Evolutionary conservation across 192 early-diverging fungal genomes (phyloP).

Genomic region (Coemansia sp.): DNA sequence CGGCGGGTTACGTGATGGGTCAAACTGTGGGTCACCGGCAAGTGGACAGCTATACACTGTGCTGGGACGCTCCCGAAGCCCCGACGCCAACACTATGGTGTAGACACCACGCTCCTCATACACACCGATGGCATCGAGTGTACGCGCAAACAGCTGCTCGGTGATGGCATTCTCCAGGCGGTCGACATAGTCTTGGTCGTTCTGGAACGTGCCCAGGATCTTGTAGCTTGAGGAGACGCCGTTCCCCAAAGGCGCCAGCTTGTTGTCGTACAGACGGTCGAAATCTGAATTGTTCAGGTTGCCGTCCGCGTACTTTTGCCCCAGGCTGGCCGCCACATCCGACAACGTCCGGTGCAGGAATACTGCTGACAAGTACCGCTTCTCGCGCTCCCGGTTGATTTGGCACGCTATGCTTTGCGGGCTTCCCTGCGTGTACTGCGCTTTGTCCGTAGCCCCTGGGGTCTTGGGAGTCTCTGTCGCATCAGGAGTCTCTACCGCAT

Average conservation of each 20-base stretch:
- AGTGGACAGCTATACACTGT: conserved; percentile 19
- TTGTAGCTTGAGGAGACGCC: conserved; percentile 30
- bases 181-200: conserved; percentile 9
- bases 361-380: conserved; percentile 18
- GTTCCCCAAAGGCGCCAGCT: conserved; percentile 17
- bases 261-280: conserved; percentile 6
- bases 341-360: conserved; percentile 35
- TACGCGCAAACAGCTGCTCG: conserved; percentile 25
- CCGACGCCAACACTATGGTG: conserved; percentile 31
- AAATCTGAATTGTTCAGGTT: conserved; percentile 2
- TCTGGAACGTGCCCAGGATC: conserved; percentile 17
- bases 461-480: no score
- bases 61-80: conserved; percentile 3
- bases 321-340: conserved; percentile 15
- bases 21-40: no score
- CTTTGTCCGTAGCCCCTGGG: no score
- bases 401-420: conserved; percentile 21
- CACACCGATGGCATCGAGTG: conserved; percentile 36
- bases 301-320: conserved; percentile 8
- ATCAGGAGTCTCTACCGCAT: no score
- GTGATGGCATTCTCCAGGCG: conserved; percentile 15
- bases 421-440: conserved; percentile 8
- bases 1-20: conserved; percentile 3
- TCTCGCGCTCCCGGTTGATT: conserved; percentile 29
- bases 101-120: conserved; percentile 22